These are phyloP conservation scores for Diaporthe ilicicola DNA, from an alignment of 2,329 filamentous ascomycete species.

Conservation along the genomic window DNA sequence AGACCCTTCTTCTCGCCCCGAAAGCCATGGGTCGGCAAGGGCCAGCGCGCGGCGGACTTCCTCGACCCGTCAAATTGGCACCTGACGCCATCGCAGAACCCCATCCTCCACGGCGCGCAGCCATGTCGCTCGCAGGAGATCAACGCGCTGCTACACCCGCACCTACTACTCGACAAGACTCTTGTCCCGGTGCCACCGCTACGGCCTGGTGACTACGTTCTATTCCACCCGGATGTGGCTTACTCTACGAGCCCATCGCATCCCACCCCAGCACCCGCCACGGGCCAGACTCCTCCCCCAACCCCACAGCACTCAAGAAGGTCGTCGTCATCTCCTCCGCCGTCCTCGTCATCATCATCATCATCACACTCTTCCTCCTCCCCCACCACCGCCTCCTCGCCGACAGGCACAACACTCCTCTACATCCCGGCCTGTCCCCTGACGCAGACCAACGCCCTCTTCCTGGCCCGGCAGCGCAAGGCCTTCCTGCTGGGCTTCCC, in stretches of 20 bases:
- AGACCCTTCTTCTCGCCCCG: constrained; percentile 69
- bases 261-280: constrained; percentile 26
- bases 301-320: neutral
- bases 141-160: constrained; percentile 73
- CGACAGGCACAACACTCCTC: constrained; percentile 40
- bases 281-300: neutral
- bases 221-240: constrained; percentile 76
- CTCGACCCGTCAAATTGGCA: constrained; percentile 28
- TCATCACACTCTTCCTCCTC: neutral
- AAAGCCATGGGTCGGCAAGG: constrained; percentile 7
- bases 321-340: neutral
- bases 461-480: constrained; percentile 52
- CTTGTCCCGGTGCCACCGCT: constrained; percentile 78
- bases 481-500: constrained; percentile 51
- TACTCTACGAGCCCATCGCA: constrained; percentile 62
- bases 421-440: constrained; percentile 52
- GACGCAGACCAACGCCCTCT: constrained; percentile 53
- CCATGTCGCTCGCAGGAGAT: constrained; percentile 77
- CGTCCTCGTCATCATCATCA: neutral
- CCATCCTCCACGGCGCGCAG: constrained; percentile 74
- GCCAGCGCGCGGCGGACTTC: constrained; percentile 12
- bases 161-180: constrained; percentile 70
- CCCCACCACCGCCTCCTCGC: neutral
- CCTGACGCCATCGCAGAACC: constrained; percentile 41
- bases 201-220: constrained; percentile 77